Base-by-base conservation (phyloP, 2,329 filamentous ascomycete species). In the Beauveria caledonica region DNA sequence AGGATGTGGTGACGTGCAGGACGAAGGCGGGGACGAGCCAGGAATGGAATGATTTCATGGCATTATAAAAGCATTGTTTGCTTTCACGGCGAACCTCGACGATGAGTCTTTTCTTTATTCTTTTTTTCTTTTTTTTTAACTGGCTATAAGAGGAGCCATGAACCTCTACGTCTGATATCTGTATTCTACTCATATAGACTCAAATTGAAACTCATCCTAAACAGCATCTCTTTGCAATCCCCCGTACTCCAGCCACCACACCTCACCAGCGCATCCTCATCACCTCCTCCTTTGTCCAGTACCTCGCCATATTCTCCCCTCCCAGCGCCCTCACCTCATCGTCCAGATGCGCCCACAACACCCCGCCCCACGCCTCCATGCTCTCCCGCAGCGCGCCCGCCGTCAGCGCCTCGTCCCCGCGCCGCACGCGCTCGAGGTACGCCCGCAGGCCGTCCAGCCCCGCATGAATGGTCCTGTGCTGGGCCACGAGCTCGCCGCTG, bases 271-370 rank as follows among this genome's bases (percentile, higher is more conserved):
- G 85, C 75, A 94, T 80, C 56, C 76, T 74, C 71, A 74, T 77
- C 72, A 96, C 86, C 78, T 96, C 92, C 51, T 89, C 84, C 62
- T 85, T 66, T 0, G 79, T 88, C 89, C 90, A 96, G 72, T 89
- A 92, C 72, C 79, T 84, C 66, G 90, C 80, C 92, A 96, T 96
- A 71, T 93, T 95, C 72, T 94, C 89, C 49, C 91, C 91, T 2
- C 87, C 84, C 36, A 96, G 73, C 65, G 88, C 83, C 72, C 79
- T 77, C 8, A 96, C 91, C 78, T 96, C 92, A 67, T 92, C 86
- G 67, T 94, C 89, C 62, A 96, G 75, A 78, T 96, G 92, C 68
- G 76, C 77, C 89, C 90, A 93, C 53, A 96, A 72, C 64, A 96
- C 89, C 10, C 78, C 77, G 11, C 89, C 89, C 83, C 92, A 96